These are phyloP conservation scores for Boletus coffeatus DNA, from an alignment of 1,284 basidiomycete genomes.

Conservation along the genomic window DNA sequence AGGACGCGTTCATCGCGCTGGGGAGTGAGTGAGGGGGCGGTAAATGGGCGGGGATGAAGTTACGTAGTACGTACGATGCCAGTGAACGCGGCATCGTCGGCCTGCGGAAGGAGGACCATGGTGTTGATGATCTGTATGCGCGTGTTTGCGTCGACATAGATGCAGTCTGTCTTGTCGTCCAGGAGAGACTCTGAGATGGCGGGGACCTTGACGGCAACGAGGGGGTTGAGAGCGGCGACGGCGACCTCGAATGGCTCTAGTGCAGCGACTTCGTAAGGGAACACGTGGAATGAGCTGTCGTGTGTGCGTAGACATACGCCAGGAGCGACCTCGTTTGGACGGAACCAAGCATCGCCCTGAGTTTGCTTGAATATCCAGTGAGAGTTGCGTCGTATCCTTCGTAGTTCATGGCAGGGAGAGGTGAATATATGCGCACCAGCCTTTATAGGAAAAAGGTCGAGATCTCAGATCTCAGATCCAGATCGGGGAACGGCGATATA, in stretches of 20 bases:
- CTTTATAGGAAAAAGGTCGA: neutral
- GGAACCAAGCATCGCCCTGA: constrained; percentile 55
- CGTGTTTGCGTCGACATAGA: constrained; percentile 65
- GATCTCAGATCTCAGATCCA: constrained; percentile 16
- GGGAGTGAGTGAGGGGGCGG: constrained; percentile 2
- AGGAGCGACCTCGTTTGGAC: constrained; percentile 46
- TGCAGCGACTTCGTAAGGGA: constrained; percentile 65
- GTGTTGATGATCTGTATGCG: constrained; percentile 68
- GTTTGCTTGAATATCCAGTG: constrained; percentile 42
- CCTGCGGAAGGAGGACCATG: constrained; percentile 65
- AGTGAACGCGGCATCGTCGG: constrained; percentile 75
- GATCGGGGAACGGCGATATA: constrained; percentile 15
- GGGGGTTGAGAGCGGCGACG: constrained; percentile 68
- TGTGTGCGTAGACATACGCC: constrained; percentile 64
- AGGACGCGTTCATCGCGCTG: constrained; percentile 73
- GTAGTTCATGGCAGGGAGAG: constrained; percentile 29
- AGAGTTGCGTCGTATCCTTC: constrained; percentile 34
- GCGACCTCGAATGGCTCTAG: constrained; percentile 70
- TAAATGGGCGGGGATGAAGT: neutral
- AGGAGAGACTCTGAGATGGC: constrained; percentile 51
- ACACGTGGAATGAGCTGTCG: constrained; percentile 60
- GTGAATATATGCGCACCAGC: neutral
- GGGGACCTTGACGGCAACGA: constrained; percentile 77
- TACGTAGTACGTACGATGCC: constrained; percentile 45
- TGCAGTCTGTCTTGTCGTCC: constrained; percentile 42